Evolutionary conservation across 2,329 filamentous ascomycete species (phyloP).

Genomic region (Fusarium mexicanum): DNA sequence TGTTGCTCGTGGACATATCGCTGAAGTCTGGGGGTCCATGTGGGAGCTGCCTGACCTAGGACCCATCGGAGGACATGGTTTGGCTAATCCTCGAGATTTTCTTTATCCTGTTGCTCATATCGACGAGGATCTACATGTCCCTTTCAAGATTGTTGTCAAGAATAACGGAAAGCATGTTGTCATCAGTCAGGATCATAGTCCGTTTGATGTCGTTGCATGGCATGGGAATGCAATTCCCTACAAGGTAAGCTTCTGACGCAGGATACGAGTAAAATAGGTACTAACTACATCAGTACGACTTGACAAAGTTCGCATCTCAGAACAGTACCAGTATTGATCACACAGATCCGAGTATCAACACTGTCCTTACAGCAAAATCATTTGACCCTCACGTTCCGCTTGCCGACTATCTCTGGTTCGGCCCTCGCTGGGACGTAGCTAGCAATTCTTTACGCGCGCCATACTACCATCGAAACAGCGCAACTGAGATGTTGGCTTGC

Average conservation of each 20-base stretch:
- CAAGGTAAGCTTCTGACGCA: neutral
- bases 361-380: constrained; percentile 8
- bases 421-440: neutral
- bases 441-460: constrained; percentile 4
- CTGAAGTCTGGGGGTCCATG: constrained; percentile 12
- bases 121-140: neutral
- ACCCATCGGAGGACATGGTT: constrained; percentile 5
- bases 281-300: neutral
- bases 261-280: fast-evolving
- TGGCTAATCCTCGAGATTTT: constrained; percentile 16
- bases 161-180: constrained; percentile 16
- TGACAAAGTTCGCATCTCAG: constrained; percentile 17
- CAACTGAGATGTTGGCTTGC: constrained; percentile 2
- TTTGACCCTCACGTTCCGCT: neutral
- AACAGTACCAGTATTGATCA: constrained; percentile 12
- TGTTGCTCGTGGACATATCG: constrained; percentile 3
- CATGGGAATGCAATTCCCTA: constrained; percentile 20
- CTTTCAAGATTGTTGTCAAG: neutral
- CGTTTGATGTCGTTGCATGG: constrained; percentile 22
- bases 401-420: constrained; percentile 11
- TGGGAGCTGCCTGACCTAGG: constrained; percentile 15
- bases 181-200: constrained; percentile 18
- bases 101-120: constrained; percentile 11
- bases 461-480: constrained; percentile 3
- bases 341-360: constrained; percentile 15